Evolutionary conservation across 495 filamentous ascomycete species (phyloP).

Genomic region (Penicillium robsamsonii): DNA sequence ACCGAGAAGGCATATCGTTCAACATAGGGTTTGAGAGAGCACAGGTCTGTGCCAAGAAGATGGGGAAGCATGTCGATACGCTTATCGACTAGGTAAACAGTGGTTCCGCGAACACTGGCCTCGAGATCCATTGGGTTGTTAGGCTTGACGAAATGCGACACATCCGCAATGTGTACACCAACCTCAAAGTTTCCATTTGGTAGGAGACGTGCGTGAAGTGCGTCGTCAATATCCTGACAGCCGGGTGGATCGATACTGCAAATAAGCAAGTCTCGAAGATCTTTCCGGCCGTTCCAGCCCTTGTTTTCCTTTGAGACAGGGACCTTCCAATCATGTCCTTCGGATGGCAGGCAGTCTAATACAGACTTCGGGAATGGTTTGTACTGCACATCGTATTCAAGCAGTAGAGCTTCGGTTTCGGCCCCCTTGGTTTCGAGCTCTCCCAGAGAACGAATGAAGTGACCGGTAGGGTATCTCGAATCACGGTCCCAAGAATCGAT

Average conservation of each 20-base stretch:
- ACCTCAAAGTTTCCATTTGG: slow-evolving; percentile 96
- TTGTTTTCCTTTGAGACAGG: slow-evolving; percentile 70
- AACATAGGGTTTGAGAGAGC: slow-evolving; percentile 95
- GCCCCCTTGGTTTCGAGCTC: slow-evolving; percentile 93
- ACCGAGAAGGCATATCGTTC: slow-evolving; percentile 96
- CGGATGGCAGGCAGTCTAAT: slow-evolving; percentile 82
- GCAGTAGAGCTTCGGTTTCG: slow-evolving; percentile 89
- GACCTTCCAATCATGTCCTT: slow-evolving; percentile 94
- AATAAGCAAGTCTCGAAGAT: slow-evolving; percentile 80
- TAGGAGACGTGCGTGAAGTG: slow-evolving; percentile 78
- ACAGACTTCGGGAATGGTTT: slow-evolving; percentile 94
- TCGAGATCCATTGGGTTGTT: slow-evolving; percentile 96
- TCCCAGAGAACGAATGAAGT: slow-evolving; percentile 90
- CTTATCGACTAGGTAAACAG: slow-evolving; percentile 97
- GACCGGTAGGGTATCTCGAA: slow-evolving; percentile 86
- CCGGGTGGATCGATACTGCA: slow-evolving; percentile 97
- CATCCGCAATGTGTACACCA: slow-evolving; percentile 98
- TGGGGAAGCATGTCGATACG: slow-evolving; percentile 98
- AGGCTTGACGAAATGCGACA: slow-evolving; percentile 96
- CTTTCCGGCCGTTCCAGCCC: slow-evolving; percentile 80
- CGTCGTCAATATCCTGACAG: slow-evolving; percentile 98
- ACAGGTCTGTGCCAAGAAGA: slow-evolving; percentile 92
- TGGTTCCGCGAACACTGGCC: slow-evolving; percentile 89
- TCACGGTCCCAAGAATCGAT: slow-evolving; percentile 95
- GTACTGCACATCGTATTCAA: slow-evolving; percentile 98